Evolutionary conservation across 1,284 basidiomycete species (phyloP), one percentile per base, ranked within the genome.

Genomic region (Moesziomyces sp.): DNA sequence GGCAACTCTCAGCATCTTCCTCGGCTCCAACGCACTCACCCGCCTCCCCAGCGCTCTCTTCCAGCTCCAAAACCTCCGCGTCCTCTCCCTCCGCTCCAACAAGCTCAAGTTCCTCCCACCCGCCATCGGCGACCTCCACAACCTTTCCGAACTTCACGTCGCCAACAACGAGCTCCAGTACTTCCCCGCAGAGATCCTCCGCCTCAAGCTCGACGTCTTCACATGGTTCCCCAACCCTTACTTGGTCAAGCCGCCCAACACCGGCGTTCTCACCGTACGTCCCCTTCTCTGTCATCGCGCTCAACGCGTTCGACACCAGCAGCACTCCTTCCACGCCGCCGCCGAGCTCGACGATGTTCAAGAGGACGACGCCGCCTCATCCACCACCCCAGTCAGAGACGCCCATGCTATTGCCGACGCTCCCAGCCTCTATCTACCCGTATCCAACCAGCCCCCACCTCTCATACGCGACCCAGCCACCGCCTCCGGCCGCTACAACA

Each of bases 31-130:
- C 49, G 45, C 49, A 18, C 70, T 83, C 43, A 79, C 72, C 16
- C 55, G 54, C 7, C 66, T 83, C 16, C 80, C 81, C 11, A 80
- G 77, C 52, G 81, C 80, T 0, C 73, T 83, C 40, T 83, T 83
- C 56, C 73, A 79, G 43, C 68, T 83, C 16, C 60, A 67, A 26
- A 82, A 82, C 46, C 75, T 83, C 11, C 68, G 74, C 43, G 80
- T 82, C 43, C 69, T 83, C n/a, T 79, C 79, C 13, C 53, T 83
- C n/a, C 76, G 81, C 16, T 72, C 76, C 45, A 83, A 83, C 68
- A 74, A 73, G 24, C 73, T 83, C 42, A 74, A 61, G 49, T 55
- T 58, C 42, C 74, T 83, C 6, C 81, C 81, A 0, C 60, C 77
- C 5, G 80, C 80, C 40, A 82, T 83, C 35, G 75, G 77, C 24